Conservation (phyloP, 179 eudicot species). For the Heliamphora pulchella region DNA sequence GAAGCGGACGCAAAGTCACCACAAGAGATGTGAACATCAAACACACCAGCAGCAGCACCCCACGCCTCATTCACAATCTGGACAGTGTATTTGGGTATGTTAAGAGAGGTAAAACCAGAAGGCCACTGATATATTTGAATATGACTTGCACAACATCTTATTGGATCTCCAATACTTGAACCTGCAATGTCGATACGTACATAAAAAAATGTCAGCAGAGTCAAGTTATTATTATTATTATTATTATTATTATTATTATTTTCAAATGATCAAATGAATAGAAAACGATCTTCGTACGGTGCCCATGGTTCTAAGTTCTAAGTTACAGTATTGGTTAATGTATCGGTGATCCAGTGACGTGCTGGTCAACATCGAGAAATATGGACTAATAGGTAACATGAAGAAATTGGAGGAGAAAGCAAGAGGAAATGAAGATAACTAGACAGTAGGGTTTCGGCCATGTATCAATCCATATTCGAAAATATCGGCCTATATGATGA, state of each 20-base stretch:
- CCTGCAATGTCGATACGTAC: background rate
- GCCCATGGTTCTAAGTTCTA: no score
- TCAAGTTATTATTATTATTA: background rate
- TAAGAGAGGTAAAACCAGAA: constrained; percentile 26
- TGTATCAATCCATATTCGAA: no score
- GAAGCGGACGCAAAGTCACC: constrained; percentile 28
- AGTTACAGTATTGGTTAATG: no score
- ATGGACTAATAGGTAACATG: background rate
- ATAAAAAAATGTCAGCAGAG: background rate
- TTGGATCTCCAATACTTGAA: background rate
- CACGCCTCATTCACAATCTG: constrained; percentile 28
- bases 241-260: background rate
- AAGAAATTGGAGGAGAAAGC: background rate
- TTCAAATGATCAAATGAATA: background rate
- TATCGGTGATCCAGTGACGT: background rate
- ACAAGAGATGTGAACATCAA: constrained; percentile 26
- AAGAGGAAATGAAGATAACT: background rate
- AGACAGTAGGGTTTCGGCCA: background rate
- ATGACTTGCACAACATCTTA: constrained; percentile 15
- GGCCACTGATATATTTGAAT: constrained; percentile 29
- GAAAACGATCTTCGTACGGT: no score
- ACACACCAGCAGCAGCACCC: constrained; percentile 18
- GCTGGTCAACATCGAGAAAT: no score
- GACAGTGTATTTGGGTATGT: constrained; percentile 26
- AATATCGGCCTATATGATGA: no score